These are phyloP conservation scores for Daldinia loculata DNA, from an alignment of 495 filamentous ascomycete species.

Conservation along the genomic window DNA sequence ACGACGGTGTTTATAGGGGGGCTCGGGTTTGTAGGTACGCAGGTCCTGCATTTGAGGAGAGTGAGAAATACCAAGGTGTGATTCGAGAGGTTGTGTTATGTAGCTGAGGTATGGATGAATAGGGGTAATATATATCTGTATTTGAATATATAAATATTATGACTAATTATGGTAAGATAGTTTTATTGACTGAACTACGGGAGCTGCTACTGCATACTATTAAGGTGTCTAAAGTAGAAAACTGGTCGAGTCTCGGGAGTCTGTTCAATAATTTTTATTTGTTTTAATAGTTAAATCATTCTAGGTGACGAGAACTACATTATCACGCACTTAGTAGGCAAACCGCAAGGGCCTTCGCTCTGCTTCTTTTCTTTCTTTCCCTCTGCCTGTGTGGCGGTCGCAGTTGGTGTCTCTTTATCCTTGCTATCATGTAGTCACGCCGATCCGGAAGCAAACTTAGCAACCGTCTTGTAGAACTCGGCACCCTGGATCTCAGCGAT, in stretches of 20 bases:
- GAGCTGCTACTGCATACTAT: too few relatives aligned
- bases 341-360: slow-evolving; percentile 39
- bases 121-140: not conserved
- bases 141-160: not conserved
- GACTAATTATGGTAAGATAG: too few relatives aligned
- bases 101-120: too few relatives aligned
- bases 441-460: slow-evolving; percentile 63
- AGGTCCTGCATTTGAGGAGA: slow-evolving; percentile 10
- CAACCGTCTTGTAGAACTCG: slow-evolving; percentile 81
- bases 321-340: slow-evolving; percentile 42
- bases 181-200: too few relatives aligned
- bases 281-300: not conserved
- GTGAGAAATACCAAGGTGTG: not conserved
- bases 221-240: not conserved
- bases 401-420: slow-evolving; percentile 8
- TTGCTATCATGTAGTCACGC: slow-evolving; percentile 84
- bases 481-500: slow-evolving; percentile 85
- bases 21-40: slow-evolving; percentile 9
- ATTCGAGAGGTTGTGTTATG: not conserved
- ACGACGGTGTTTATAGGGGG: slow-evolving; percentile 24
- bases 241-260: too few relatives aligned
- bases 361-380: slow-evolving; percentile 19
- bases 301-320: slow-evolving; percentile 16
- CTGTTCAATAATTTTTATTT: not conserved
- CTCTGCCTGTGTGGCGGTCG: not conserved